A percentile compares a stretch with the other conserved stretches of the same genome.
phyloP scores from a whole-genome alignment of 768 basidiomycete species.

The Hemileccinum rubropunctum region DNA sequence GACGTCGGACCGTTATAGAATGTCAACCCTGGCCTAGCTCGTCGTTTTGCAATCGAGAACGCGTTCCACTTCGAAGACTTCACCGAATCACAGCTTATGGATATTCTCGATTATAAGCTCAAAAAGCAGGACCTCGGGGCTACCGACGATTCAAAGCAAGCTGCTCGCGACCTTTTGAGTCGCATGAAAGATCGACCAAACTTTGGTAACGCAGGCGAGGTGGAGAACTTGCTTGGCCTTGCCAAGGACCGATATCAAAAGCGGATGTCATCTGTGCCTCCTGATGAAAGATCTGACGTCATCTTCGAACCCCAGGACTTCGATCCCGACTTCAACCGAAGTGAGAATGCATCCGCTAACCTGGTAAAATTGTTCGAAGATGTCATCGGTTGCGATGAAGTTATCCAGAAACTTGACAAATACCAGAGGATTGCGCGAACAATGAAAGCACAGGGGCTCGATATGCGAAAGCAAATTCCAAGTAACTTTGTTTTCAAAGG shows the following conservation, averaged over 20 bases:
- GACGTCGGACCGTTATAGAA: constrained; percentile 41
- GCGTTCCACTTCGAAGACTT: constrained; percentile 71
- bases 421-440: constrained; percentile 52
- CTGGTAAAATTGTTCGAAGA: constrained; percentile 60
- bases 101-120: constrained; percentile 59
- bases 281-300: constrained; percentile 23
- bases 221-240: constrained; percentile 56
- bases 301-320: constrained; percentile 54
- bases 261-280: constrained; percentile 32
- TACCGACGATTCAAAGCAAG: constrained; percentile 52
- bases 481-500: constrained; percentile 71
- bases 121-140: constrained; percentile 56
- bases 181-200: constrained; percentile 45
- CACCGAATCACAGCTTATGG: constrained; percentile 46
- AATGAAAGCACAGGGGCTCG: constrained; percentile 42
- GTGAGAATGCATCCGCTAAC: constrained; percentile 45
- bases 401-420: constrained; percentile 44
- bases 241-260: constrained; percentile 52
- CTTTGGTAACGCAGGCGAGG: constrained; percentile 66
- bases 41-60: constrained; percentile 67
- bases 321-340: constrained; percentile 58
- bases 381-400: constrained; percentile 57
- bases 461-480: constrained; percentile 52
- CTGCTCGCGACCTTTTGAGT: constrained; percentile 49
- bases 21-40: constrained; percentile 65